Percentiles rank a stretch among this genome's conserved stretches.
These are phyloP conservation scores for Trichophaea hybrida DNA, from an alignment of 2,329 filamentous ascomycete species.

Conservation along the genomic window DNA sequence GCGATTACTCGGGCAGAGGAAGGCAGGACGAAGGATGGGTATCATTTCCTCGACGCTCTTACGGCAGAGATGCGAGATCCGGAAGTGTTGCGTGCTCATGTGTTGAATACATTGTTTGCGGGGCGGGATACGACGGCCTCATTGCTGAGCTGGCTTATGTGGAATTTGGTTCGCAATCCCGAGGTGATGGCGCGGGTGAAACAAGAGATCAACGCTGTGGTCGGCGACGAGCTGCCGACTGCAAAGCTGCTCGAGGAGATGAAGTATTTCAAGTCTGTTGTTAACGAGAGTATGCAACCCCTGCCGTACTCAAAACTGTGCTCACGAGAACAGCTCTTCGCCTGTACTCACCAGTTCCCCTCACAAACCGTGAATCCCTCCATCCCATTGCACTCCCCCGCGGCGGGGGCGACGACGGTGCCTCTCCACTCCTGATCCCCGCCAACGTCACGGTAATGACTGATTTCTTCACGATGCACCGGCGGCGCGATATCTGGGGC, in stretches of 20 bases:
- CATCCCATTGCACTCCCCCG: not conserved
- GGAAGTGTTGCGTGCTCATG: not conserved
- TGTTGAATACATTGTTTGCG: not conserved
- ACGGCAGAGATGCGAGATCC: not conserved
- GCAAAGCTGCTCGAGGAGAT: not conserved
- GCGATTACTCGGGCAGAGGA: not conserved
- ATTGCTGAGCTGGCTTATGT: not conserved
- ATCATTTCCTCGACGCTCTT: not conserved
- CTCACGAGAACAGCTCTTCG: not conserved
- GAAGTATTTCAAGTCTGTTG: not conserved
- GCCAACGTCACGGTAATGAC: slow-evolving; percentile 13
- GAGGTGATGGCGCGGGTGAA: not conserved
- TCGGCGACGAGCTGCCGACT: not conserved
- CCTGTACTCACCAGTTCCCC: not conserved
- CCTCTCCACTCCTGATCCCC: not conserved
- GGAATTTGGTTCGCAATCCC: not conserved
- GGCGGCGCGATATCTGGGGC: slow-evolving; percentile 22
- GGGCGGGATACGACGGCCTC: not conserved
- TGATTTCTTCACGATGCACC: slow-evolving; percentile 26
- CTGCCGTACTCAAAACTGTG: too few relatives aligned
- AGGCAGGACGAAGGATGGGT: not conserved
- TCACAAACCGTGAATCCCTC: not conserved
- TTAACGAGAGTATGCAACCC: not conserved
- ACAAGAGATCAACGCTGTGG: not conserved
- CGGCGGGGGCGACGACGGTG: not conserved